Evolutionary conservation across 257 asterid genomes (phyloP).

Genomic region (Gentiana dahurica): DNA sequence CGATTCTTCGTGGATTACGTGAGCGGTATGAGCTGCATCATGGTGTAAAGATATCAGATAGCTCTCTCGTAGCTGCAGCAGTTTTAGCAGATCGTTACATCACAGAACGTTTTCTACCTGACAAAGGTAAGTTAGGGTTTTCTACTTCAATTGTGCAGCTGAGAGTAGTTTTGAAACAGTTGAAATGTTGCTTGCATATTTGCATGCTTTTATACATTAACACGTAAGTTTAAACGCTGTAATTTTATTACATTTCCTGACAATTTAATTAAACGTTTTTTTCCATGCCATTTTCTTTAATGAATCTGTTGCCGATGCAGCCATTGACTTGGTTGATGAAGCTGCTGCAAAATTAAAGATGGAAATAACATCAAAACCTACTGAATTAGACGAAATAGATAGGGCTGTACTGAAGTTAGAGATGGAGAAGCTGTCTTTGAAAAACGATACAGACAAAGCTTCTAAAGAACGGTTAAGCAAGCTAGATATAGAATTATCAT

Average conservation of each 20-base stretch:
- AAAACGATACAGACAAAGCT: slow-evolving; percentile 73
- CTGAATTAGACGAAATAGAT: slow-evolving; percentile 72
- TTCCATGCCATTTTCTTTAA: neutral
- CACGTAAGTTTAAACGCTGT: too few species aligned
- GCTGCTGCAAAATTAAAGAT: slow-evolving; percentile 95
- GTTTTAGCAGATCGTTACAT: slow-evolving; percentile 77
- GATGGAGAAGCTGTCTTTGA: slow-evolving; percentile 88
- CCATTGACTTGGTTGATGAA: slow-evolving; percentile 95
- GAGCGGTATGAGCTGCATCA: slow-evolving; percentile 93
- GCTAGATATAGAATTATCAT: slow-evolving; percentile 64
- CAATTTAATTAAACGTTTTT: neutral
- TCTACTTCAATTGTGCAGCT: neutral
- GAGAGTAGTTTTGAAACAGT: neutral
- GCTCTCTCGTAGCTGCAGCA: slow-evolving; percentile 88
- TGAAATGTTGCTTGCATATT: too few species aligned
- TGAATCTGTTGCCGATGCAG: slow-evolving; percentile 27
- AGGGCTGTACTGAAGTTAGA: slow-evolving; percentile 76
- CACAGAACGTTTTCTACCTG: slow-evolving; percentile 88
- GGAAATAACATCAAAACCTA: slow-evolving; percentile 96
- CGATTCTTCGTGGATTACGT: slow-evolving; percentile 89
- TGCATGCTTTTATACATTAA: too few species aligned
- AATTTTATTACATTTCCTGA: too few species aligned
- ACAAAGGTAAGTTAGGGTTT: slow-evolving; percentile 48
- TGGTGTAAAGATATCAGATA: slow-evolving; percentile 88
- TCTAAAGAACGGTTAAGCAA: slow-evolving; percentile 72